Conservation (phyloP, 257 asterid genomes). For the Solanum corneliomulleri region DNA sequence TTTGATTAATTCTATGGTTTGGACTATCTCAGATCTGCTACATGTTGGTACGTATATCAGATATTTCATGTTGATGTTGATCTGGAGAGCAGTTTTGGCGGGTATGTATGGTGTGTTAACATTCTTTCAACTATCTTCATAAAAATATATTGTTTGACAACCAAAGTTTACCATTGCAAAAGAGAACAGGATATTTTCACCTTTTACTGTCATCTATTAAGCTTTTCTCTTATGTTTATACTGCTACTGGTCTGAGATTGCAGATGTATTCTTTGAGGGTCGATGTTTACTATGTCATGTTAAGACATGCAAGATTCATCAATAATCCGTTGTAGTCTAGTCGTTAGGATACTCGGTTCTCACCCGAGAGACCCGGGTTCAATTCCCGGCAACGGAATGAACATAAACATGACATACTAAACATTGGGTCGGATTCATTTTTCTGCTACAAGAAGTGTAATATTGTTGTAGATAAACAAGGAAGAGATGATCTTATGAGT, state of each 20-base stretch:
- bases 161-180: not conserved
- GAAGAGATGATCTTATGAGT: not conserved
- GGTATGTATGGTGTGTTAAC: not conserved
- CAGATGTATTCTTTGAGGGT: not conserved
- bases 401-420: not conserved
- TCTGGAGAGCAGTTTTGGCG: not conserved
- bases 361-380: constrained; percentile 99
- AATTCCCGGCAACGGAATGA: constrained; percentile 60
- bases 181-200: not conserved
- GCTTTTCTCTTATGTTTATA: not conserved
- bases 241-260: not conserved
- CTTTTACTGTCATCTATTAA: not conserved
- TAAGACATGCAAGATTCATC: not conserved
- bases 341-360: constrained; percentile 98
- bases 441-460: not conserved
- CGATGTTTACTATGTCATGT: not conserved
- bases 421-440: not conserved
- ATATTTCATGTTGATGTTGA: not conserved
- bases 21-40: not conserved
- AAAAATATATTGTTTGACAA: not conserved
- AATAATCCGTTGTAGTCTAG: constrained; percentile 88
- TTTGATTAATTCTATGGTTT: not conserved
- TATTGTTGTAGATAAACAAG: not conserved
- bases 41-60: not conserved
- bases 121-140: not conserved